A percentile compares a stretch with the other conserved stretches of the same genome.
Evolutionary conservation across 2,329 filamentous ascomycete species (phyloP).

Genomic region (Aspergillus felis): DNA sequence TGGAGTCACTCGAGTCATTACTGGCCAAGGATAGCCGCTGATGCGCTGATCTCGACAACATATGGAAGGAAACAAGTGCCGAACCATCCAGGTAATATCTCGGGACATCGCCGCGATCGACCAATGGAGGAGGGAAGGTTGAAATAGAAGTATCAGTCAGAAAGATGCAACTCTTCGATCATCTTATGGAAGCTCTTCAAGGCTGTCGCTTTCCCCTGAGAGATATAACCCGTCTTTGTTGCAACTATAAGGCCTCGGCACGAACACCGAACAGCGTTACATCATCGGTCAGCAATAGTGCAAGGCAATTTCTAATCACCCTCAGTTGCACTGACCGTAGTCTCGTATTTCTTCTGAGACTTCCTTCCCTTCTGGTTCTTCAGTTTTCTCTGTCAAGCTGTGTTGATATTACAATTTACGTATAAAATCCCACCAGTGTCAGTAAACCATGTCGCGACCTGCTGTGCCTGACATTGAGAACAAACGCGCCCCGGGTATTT

Average conservation of each 20-base stretch:
- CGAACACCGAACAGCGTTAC: not conserved
- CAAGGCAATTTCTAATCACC: not conserved
- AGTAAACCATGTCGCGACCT: not conserved
- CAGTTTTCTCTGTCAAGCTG: not conserved
- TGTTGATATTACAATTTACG: not conserved
- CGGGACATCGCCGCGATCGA: not conserved
- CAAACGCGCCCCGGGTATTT: constrained; percentile 36
- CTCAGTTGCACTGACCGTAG: no score
- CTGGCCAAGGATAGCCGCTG: not conserved
- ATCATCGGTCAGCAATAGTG: not conserved
- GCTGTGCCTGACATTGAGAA: constrained; percentile 31
- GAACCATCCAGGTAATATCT: not conserved
- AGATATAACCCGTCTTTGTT: not conserved
- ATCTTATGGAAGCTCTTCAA: not conserved
- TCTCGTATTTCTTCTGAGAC: not conserved
- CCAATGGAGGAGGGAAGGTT: not conserved
- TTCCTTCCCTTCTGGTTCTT: not conserved
- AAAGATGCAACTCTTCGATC: not conserved
- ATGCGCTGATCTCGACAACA: not conserved
- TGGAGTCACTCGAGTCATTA: not conserved
- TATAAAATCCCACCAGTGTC: not conserved
- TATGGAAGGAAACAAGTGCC: not conserved
- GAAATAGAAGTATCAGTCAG: not conserved
- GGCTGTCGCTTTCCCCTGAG: not conserved
- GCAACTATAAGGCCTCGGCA: not conserved